Percentiles rank a stretch among this genome's conserved stretches.
Conservation (phyloP, 495 filamentous ascomycete genomes). For the Aspergillus baeticus region DNA sequence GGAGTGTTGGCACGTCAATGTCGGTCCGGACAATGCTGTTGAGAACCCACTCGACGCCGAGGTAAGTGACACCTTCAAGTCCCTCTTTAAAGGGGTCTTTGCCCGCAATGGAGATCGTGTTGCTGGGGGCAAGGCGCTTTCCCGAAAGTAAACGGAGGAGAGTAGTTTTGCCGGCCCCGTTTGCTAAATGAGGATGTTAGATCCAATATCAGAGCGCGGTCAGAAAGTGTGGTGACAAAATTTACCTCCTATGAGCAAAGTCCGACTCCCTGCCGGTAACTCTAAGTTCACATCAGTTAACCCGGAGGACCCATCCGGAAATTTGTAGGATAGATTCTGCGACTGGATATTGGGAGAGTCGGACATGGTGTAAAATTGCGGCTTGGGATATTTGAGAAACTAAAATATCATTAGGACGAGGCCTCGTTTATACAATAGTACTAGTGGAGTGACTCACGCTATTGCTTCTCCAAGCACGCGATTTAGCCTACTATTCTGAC, state of each 20-base stretch:
- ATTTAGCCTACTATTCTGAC: constrained; percentile 2
- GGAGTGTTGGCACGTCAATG: constrained; percentile 83
- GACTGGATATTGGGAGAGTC: constrained; percentile 61
- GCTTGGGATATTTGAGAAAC: not conserved
- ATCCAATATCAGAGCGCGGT: not conserved
- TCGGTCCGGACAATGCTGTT: constrained; percentile 95
- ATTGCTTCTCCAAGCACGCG: constrained; percentile 4
- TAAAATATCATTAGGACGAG: not conserved
- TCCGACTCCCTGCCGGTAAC: constrained; percentile 80
- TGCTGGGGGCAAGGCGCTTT: constrained; percentile 80
- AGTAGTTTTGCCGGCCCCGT: constrained; percentile 97
- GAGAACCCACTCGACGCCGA: constrained; percentile 98
- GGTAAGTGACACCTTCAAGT: constrained; percentile 91
- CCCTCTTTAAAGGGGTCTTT: constrained; percentile 87
- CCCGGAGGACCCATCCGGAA: constrained; percentile 76
- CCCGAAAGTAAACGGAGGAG: constrained; percentile 88
- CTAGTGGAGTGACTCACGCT: constrained; percentile 7
- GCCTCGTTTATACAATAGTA: not conserved
- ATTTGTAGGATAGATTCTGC: constrained; percentile 78
- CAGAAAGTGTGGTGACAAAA: not conserved
- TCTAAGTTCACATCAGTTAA: constrained; percentile 67
- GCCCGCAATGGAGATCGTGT: constrained; percentile 70
- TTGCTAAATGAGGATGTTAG: constrained; percentile 55
- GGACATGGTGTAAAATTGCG: constrained; percentile 15
- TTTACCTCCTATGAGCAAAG: constrained; percentile 88